phyloP scores from a whole-genome alignment of 2,329 filamentous ascomycete genomes.

The Venturia carpophila region DNA sequence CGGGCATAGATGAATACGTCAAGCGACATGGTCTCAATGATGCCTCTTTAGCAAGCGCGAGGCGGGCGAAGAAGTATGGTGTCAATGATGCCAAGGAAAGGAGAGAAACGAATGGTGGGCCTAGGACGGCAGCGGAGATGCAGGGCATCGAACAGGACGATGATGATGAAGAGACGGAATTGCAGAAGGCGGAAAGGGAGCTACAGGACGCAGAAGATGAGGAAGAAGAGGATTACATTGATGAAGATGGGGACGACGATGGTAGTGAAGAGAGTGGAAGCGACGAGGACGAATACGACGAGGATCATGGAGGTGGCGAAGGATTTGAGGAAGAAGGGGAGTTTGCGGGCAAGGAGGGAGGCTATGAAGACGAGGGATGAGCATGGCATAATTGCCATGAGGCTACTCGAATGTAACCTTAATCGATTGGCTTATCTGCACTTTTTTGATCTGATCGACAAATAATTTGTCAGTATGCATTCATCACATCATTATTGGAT shows the following conservation, averaged over 20 bases:
- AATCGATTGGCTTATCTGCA: too few species aligned
- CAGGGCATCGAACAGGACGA: constrained; percentile 28
- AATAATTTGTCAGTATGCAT: too few species aligned
- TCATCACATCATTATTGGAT: too few species aligned
- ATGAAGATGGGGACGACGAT: constrained; percentile 9
- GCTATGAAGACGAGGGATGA: constrained; percentile 13
- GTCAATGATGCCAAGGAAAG: constrained; percentile 34
- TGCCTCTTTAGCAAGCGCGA: constrained; percentile 52
- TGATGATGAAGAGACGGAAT: constrained; percentile 35
- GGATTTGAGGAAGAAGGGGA: constrained; percentile 16
- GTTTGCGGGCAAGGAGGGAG: constrained; percentile 11
- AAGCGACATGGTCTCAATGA: constrained; percentile 55
- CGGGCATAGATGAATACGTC: constrained; percentile 55
- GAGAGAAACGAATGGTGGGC: constrained; percentile 24
- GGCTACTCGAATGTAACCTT: too few species aligned
- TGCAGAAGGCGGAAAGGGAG: constrained; percentile 34
- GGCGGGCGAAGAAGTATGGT: constrained; percentile 54
- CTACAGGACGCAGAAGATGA: constrained; percentile 24
- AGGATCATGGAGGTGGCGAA: not conserved
- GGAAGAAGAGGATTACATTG: constrained; percentile 21
- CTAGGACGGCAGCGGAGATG: constrained; percentile 23
- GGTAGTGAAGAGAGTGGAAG: not conserved
- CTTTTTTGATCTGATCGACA: too few species aligned
- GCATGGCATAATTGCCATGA: not conserved
- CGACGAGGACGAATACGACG: constrained; percentile 5